Percentiles rank a stretch among this genome's conserved stretches.
Conservation (phyloP, 306 rosid genomes). For the Rosa lucieae region DNA sequence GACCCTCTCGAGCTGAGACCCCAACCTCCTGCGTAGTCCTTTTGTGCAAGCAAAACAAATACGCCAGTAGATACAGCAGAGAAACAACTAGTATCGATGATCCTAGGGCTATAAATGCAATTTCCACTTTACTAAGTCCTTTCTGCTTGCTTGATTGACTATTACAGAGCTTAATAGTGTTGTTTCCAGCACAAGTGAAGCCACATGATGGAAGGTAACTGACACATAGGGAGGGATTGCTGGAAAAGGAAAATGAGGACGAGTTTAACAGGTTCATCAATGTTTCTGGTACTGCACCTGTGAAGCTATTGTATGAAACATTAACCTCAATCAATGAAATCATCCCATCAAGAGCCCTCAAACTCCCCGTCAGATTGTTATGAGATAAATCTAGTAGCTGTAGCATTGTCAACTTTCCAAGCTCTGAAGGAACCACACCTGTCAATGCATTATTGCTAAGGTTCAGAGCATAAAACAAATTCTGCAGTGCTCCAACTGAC, state of each 20-base stretch:
- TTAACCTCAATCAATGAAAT: conserved; percentile 45
- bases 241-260: conserved; percentile 44
- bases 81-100: conserved; percentile 38
- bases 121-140: conserved; percentile 37
- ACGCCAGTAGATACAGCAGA: conserved; percentile 43
- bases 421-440: conserved; percentile 61
- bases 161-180: conserved; percentile 48
- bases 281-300: conserved; percentile 55
- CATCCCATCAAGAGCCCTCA: conserved; percentile 42
- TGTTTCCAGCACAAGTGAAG: conserved; percentile 32
- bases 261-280: conserved; percentile 47
- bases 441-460: conserved; percentile 69
- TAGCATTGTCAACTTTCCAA: conserved; percentile 36
- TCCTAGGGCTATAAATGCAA: conserved; percentile 61
- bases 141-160: conserved; percentile 29
- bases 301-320: conserved; percentile 66
- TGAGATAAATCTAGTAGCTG: conserved; percentile 59
- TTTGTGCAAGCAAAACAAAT: conserved; percentile 22
- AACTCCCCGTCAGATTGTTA: conserved; percentile 73
- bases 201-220: conserved; percentile 38
- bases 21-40: conserved; percentile 34
- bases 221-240: conserved; percentile 66
- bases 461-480: conserved; percentile 54
- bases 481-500: conserved; percentile 55
- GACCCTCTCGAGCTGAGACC: conserved; percentile 36